phyloP scores from a whole-genome alignment of 106 monocot genomes.

The Posidonia australis region DNA sequence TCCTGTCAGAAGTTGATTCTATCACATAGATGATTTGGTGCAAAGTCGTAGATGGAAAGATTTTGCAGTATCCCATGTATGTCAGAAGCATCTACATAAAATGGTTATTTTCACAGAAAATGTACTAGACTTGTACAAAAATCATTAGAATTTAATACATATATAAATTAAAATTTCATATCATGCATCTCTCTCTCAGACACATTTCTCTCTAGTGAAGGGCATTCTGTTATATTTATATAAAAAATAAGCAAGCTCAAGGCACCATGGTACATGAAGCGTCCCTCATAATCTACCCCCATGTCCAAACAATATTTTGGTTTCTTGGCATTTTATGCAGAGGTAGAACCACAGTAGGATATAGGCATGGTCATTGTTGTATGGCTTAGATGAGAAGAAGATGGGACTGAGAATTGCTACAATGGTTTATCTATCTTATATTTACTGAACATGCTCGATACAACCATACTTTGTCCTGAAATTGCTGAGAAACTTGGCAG shows the following conservation, averaged over 20 bases:
- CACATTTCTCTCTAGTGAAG: too few relatives aligned
- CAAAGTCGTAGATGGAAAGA: not conserved
- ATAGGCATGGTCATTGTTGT: too few relatives aligned
- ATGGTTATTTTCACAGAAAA: not conserved
- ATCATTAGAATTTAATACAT: not conserved
- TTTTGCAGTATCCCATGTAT: not conserved
- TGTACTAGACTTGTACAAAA: not conserved
- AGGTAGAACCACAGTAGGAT: too few relatives aligned
- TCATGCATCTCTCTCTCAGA: too few relatives aligned
- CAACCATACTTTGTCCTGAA: not conserved
- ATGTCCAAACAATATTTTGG: not conserved
- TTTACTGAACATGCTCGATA: not conserved
- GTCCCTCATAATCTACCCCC: too few relatives aligned
- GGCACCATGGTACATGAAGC: not conserved
- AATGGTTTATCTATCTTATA: not conserved
- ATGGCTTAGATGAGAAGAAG: not conserved
- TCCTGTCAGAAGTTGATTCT: not conserved
- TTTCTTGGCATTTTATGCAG: not conserved
- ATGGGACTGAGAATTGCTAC: not conserved
- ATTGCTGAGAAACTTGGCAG: constrained; percentile 20
- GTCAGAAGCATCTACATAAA: not conserved
- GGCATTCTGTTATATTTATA: too few relatives aligned
- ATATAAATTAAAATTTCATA: too few relatives aligned
- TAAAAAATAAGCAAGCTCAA: too few relatives aligned
- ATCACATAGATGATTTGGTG: not conserved